These are phyloP conservation scores for Fusarium sp. DNA, from an alignment of 2,329 filamentous ascomycete genomes.

Conservation along the genomic window DNA sequence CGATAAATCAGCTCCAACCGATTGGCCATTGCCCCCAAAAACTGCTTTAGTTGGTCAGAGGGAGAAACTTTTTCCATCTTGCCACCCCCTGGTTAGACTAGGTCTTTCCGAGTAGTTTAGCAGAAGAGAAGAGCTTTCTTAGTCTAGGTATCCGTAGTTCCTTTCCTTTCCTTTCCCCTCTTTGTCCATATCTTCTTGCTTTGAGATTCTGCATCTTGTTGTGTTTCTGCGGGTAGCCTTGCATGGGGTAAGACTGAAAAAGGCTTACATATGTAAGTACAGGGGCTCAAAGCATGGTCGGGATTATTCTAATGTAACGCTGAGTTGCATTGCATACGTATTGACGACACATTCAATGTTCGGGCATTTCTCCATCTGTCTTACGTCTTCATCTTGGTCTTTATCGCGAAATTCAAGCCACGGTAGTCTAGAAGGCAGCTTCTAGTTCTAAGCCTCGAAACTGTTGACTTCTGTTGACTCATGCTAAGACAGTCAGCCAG, in stretches of 20 bases:
- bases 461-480: slow-evolving; percentile 18
- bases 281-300: slow-evolving; percentile 27
- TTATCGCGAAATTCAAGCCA: not conserved
- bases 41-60: not conserved
- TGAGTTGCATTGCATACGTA: slow-evolving; percentile 30
- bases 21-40: slow-evolving; percentile 23
- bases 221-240: slow-evolving; percentile 29
- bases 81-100: not conserved
- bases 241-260: slow-evolving; percentile 5
- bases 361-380: slow-evolving; percentile 23
- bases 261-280: slow-evolving; percentile 2
- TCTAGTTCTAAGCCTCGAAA: not conserved
- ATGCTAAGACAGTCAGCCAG: slow-evolving; percentile 6
- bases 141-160: not conserved
- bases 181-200: not conserved
- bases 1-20: slow-evolving; percentile 17
- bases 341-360: slow-evolving; percentile 30
- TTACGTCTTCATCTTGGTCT: not conserved
- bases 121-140: not conserved
- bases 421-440: not conserved
- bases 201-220: not conserved
- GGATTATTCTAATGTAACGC: slow-evolving; percentile 24
- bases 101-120: not conserved
- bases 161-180: not conserved
- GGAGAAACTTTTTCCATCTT: not conserved